Conservation (phyloP, 768 basidiomycete genomes). For the Trametes elegans region DNA sequence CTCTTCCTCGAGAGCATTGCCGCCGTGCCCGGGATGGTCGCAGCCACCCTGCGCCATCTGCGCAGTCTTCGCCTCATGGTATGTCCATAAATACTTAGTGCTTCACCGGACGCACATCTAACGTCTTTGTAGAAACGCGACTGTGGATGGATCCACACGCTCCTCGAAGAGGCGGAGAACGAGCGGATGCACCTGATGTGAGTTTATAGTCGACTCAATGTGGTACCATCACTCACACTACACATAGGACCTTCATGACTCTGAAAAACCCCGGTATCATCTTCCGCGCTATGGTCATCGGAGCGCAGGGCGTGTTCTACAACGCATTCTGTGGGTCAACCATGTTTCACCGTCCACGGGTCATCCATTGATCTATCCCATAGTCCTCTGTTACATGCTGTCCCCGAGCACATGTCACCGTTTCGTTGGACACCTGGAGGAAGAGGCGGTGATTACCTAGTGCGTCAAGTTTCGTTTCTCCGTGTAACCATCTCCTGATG, state of each 20-base stretch:
- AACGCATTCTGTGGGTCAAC: constrained; percentile 77
- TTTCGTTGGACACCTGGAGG: constrained; percentile 90
- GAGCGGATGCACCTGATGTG: constrained; percentile 95
- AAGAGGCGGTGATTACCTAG: constrained; percentile 95
- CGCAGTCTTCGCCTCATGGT: constrained; percentile 88
- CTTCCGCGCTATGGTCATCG: constrained; percentile 82
- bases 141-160: constrained; percentile 85
- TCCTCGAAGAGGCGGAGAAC: constrained; percentile 93
- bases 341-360: background rate
- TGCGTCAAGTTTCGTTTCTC: constrained; percentile 38
- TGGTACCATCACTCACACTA: constrained; percentile 7
- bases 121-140: constrained; percentile 44
- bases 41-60: constrained; percentile 83
- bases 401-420: constrained; percentile 80
- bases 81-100: background rate
- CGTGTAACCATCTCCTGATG: constrained; percentile 13
- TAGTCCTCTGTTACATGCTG: constrained; percentile 76
- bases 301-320: constrained; percentile 90
- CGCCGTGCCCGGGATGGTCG: constrained; percentile 97
- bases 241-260: constrained; percentile 88
- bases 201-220: background rate
- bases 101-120: no score
- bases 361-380: background rate
- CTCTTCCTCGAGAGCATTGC: constrained; percentile 86
- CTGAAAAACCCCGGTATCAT: constrained; percentile 75